A percentile compares a stretch with the other conserved stretches of the same genome.
These are phyloP conservation scores for Coemansia sp. DNA, from an alignment of 192 early-diverging fungal species.

Conservation along the genomic window DNA sequence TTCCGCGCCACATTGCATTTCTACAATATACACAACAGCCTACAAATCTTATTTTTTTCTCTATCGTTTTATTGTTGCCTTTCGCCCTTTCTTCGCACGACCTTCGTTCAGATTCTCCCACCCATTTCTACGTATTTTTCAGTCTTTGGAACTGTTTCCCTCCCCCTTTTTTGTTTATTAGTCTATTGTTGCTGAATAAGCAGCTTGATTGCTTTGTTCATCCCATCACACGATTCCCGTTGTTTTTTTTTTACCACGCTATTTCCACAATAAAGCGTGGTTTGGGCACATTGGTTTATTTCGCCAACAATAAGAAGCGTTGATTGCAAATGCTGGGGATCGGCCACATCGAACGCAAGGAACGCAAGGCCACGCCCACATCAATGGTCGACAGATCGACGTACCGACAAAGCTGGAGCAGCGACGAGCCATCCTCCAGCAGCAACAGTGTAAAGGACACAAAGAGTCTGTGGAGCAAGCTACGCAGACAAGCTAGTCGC, in stretches of 20 bases:
- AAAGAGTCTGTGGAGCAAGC: conserved; percentile 39
- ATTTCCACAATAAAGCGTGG: background rate
- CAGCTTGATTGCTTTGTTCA: background rate
- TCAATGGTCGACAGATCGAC: conserved; percentile 10
- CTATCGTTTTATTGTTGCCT: too few relatives aligned
- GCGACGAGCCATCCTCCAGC: conserved; percentile 44
- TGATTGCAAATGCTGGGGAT: conserved; percentile 25
- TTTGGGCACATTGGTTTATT: too few relatives aligned
- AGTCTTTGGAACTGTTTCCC: too few relatives aligned
- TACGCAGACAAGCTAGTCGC: conserved; percentile 42
- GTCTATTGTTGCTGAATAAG: background rate
- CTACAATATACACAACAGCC: too few relatives aligned
- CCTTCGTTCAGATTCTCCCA: too few relatives aligned
- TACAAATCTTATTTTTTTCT: too few relatives aligned
- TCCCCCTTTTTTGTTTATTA: conserved; percentile 3
- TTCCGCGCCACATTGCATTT: too few relatives aligned
- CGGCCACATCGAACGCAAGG: conserved; percentile 5
- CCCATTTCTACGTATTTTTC: too few relatives aligned
- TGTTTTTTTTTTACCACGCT: background rate
- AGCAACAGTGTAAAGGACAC: conserved; percentile 35
- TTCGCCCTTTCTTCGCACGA: too few relatives aligned
- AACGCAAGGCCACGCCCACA: background rate
- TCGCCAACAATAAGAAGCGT: background rate
- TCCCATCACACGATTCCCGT: background rate
- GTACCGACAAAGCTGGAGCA: conserved; percentile 50